phyloP scores from a whole-genome alignment of 1,284 basidiomycete genomes.

The Cystobasidiaceae sp. region DNA sequence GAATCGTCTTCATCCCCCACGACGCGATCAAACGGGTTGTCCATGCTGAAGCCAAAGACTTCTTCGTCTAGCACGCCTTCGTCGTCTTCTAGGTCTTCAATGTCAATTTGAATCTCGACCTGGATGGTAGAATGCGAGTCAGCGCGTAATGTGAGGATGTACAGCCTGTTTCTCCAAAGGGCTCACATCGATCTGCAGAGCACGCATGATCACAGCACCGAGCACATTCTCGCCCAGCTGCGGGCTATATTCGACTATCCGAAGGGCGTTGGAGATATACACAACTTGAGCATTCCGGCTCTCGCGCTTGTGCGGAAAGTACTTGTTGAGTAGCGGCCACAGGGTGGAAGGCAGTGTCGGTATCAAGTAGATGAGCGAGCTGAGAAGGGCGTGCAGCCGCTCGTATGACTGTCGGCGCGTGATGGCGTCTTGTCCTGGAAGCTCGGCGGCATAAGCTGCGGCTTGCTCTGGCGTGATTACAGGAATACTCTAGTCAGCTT shows the following conservation, averaged over 20 bases:
- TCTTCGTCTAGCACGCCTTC: conserved; percentile 48
- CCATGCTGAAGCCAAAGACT: conserved; percentile 35
- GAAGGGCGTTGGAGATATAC: conserved; percentile 85
- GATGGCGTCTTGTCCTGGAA: conserved; percentile 51
- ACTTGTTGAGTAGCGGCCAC: conserved; percentile 71
- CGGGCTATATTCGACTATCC: conserved; percentile 80
- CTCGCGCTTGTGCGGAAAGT: conserved; percentile 93
- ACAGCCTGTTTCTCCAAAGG: no score
- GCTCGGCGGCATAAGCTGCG: conserved; percentile 17
- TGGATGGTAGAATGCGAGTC: no score
- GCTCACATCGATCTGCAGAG: conserved; percentile 88
- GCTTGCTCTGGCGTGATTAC: conserved; percentile 6
- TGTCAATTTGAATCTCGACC: conserved; percentile 94
- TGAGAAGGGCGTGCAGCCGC: conserved; percentile 76
- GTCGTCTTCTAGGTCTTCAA: conserved; percentile 82
- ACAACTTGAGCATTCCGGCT: conserved; percentile 73
- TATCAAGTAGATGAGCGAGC: conserved; percentile 77
- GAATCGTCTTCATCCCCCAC: conserved; percentile 56
- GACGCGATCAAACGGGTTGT: conserved; percentile 41
- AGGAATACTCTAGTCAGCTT: background rate
- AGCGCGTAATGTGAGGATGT: no score
- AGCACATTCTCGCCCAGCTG: conserved; percentile 81
- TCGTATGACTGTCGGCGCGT: conserved; percentile 80
- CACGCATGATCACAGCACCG: conserved; percentile 77
- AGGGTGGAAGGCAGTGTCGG: conserved; percentile 82